phyloP scores from a whole-genome alignment of 192 early-diverging fungal species.

The Coemansia guatemalensis region DNA sequence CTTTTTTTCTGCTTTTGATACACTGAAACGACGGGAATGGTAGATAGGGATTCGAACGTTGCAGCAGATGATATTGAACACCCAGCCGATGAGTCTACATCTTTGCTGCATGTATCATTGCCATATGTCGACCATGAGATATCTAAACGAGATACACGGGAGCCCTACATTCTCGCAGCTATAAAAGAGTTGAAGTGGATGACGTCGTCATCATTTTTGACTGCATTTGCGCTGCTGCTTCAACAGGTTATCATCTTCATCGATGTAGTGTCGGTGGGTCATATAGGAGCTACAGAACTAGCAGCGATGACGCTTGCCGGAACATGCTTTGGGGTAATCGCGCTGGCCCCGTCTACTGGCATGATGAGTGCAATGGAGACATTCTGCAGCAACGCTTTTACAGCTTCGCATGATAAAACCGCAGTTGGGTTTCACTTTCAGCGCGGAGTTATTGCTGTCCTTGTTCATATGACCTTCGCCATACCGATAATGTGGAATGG shows the following conservation, averaged over 20 bases:
- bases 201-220: slow-evolving; percentile 23
- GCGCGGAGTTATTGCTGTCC: slow-evolving; percentile 6
- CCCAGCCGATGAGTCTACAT: not conserved
- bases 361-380: slow-evolving; percentile 9
- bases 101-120: slow-evolving; percentile 16
- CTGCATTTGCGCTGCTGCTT: slow-evolving; percentile 1
- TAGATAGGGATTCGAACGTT: no score
- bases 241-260: not conserved
- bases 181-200: slow-evolving; percentile 26
- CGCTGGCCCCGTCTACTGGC: slow-evolving; percentile 1
- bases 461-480: slow-evolving; percentile 58
- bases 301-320: slow-evolving; percentile 9
- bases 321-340: not conserved
- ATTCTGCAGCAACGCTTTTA: slow-evolving; percentile 1
- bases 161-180: slow-evolving; percentile 19
- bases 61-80: no score
- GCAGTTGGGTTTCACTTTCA: slow-evolving; percentile 14
- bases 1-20: no score
- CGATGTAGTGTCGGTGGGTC: not conserved
- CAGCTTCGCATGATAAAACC: slow-evolving; percentile 10
- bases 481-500: slow-evolving; percentile 64
- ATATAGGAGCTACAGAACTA: slow-evolving; percentile 6
- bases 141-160: slow-evolving; percentile 21
- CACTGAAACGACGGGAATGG: no score
- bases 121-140: slow-evolving; percentile 18